These are phyloP conservation scores for Fusarium sp. DNA, from an alignment of 2,329 filamentous ascomycete genomes.

Conservation along the genomic window DNA sequence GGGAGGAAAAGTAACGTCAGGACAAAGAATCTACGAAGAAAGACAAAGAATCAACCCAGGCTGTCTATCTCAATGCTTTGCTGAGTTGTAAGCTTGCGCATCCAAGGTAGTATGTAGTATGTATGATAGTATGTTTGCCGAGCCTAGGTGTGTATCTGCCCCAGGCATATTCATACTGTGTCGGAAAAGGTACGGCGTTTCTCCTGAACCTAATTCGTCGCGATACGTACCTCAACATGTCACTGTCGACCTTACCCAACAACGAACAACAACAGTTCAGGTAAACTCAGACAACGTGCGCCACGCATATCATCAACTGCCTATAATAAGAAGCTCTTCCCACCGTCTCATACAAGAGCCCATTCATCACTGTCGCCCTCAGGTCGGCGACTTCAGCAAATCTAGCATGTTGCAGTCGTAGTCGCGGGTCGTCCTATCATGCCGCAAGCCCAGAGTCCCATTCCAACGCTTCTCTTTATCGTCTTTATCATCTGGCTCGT, in stretches of 20 bases:
- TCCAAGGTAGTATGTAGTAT: neutral
- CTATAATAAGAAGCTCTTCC: neutral
- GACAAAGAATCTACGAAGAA: neutral
- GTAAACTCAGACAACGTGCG: constrained; percentile 9
- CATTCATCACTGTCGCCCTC: constrained; percentile 10
- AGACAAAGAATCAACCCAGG: too few relatives aligned
- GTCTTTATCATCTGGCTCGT: constrained; percentile 53
- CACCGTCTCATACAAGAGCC: neutral
- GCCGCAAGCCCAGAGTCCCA: constrained; percentile 57
- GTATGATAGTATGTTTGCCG: constrained; percentile 12
- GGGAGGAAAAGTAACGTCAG: constrained; percentile 1
- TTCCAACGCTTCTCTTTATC: constrained; percentile 44
- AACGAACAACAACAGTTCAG: neutral
- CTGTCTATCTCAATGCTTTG: neutral
- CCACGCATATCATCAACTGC: neutral
- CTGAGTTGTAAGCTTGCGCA: constrained; percentile 8
- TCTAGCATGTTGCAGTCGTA: constrained; percentile 41
- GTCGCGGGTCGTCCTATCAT: constrained; percentile 49
- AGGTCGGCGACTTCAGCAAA: constrained; percentile 11
- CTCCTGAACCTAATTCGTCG: constrained; percentile 8
- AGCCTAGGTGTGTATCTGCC: constrained; percentile 13
- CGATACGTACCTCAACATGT: constrained; percentile 23
- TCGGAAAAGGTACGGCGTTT: constrained; percentile 36
- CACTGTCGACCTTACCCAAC: neutral
- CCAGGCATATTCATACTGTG: constrained; percentile 37